Evolutionary conservation across 2,329 filamentous ascomycete species (phyloP).

Genomic region (Trichoderma sp.): DNA sequence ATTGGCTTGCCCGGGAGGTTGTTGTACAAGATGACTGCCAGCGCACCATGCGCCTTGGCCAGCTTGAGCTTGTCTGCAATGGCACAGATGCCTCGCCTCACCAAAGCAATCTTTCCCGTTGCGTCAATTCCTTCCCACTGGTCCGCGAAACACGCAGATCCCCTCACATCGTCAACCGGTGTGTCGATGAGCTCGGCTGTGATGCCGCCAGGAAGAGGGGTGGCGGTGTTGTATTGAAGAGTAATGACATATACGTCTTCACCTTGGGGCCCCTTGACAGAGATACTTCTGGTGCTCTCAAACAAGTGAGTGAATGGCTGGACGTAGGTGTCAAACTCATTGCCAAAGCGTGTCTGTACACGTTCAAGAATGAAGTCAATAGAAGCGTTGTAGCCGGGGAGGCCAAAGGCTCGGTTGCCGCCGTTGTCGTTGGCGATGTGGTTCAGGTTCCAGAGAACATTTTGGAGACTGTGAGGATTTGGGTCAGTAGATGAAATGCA

Average conservation of each 20-base stretch:
- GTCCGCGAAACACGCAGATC: slow-evolving; percentile 40
- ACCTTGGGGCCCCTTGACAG: slow-evolving; percentile 45
- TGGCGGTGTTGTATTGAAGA: slow-evolving; percentile 48
- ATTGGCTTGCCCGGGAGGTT: slow-evolving; percentile 46
- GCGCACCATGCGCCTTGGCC: slow-evolving; percentile 41
- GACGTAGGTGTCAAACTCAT: slow-evolving; percentile 44
- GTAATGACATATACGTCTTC: slow-evolving; percentile 43
- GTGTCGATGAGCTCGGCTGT: slow-evolving; percentile 35
- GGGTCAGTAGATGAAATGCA: not conserved
- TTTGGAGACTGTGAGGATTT: slow-evolving; percentile 43
- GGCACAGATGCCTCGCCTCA: slow-evolving; percentile 46
- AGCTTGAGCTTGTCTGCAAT: slow-evolving; percentile 43
- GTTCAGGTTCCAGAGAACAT: slow-evolving; percentile 54
- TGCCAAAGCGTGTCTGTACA: slow-evolving; percentile 37
- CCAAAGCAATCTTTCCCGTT: slow-evolving; percentile 42
- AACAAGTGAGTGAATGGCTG: slow-evolving; percentile 49
- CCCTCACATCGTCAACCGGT: slow-evolving; percentile 37
- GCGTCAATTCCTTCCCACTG: slow-evolving; percentile 44
- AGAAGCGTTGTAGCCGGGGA: slow-evolving; percentile 58
- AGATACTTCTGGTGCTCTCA: slow-evolving; percentile 42
- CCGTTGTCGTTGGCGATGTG: slow-evolving; percentile 54
- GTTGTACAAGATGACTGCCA: slow-evolving; percentile 58
- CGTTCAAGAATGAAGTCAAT: slow-evolving; percentile 55
- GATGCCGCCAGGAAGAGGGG: slow-evolving; percentile 38
- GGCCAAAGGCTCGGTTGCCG: slow-evolving; percentile 59